Evolutionary conservation across 129 eudicot genomes (phyloP).

Genomic region (Calendula officinalis): DNA sequence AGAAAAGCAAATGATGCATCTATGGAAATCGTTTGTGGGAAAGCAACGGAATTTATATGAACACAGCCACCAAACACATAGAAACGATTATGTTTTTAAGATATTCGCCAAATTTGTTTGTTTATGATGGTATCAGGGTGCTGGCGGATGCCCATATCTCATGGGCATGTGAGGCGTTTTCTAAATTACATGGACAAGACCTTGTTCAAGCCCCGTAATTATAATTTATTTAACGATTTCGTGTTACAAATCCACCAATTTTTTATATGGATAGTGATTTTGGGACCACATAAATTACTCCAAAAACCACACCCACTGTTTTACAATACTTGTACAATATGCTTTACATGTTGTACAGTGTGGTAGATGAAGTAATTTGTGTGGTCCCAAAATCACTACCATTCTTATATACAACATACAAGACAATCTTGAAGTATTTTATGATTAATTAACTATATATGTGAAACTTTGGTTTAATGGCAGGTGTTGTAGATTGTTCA

Average conservation of each 20-base stretch:
- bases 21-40: conserved; percentile 80
- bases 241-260: not conserved
- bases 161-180: conserved; percentile 77
- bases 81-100: not conserved
- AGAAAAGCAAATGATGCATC: conserved; percentile 82
- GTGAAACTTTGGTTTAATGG: not conserved
- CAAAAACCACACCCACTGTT: too few species aligned
- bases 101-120: not conserved
- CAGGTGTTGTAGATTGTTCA: conserved; percentile 74
- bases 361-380: too few species aligned
- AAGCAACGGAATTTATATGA: conserved; percentile 47
- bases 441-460: too few species aligned
- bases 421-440: too few species aligned
- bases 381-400: too few species aligned
- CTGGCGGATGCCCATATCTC: conserved; percentile 78
- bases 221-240: not conserved
- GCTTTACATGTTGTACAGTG: too few species aligned
- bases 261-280: not conserved
- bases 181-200: conserved; percentile 55
- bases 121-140: conserved; percentile 45
- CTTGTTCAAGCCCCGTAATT: conserved; percentile 49
- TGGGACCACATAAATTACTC: too few species aligned
- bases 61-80: not conserved
- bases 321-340: not conserved
- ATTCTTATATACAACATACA: too few species aligned